These are phyloP conservation scores for Eutrema salsugineum DNA, from an alignment of 441 rosid genomes.

Conservation along the genomic window DNA sequence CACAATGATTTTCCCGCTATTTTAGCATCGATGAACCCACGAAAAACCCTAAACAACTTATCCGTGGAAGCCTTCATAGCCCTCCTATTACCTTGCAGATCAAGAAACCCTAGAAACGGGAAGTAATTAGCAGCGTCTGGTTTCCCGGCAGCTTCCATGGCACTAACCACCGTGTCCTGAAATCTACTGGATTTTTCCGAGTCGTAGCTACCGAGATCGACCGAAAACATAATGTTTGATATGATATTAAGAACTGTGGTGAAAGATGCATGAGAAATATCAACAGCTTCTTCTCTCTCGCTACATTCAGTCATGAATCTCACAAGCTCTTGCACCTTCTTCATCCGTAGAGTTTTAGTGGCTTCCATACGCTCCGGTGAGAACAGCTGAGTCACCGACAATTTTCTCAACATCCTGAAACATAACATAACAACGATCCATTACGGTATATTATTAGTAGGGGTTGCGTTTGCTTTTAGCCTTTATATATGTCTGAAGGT, in stretches of 20 bases:
- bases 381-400: not conserved
- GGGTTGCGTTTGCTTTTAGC: not conserved
- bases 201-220: constrained; percentile 14
- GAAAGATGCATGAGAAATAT: constrained; percentile 23
- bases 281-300: constrained; percentile 3
- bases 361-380: constrained; percentile 14
- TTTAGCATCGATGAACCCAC: constrained; percentile 31
- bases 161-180: not conserved
- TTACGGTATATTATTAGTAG: not conserved
- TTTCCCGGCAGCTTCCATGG: constrained; percentile 36
- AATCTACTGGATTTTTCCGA: not conserved
- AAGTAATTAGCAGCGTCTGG: constrained; percentile 43
- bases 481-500: not conserved
- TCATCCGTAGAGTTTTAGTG: constrained; percentile 13
- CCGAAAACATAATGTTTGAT: constrained; percentile 24
- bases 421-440: not conserved
- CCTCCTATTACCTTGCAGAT: constrained; percentile 38
- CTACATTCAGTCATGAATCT: constrained; percentile 9
- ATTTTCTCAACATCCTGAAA: constrained; percentile 2
- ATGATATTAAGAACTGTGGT: constrained; percentile 20
- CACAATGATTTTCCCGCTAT: not conserved
- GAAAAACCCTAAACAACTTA: constrained; percentile 36
- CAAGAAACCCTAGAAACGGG: constrained; percentile 39
- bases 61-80: constrained; percentile 20
- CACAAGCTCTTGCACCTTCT: constrained; percentile 23